phyloP scores from a whole-genome alignment of 2,329 filamentous ascomycete genomes.

The Xylariaceae sp. region DNA sequence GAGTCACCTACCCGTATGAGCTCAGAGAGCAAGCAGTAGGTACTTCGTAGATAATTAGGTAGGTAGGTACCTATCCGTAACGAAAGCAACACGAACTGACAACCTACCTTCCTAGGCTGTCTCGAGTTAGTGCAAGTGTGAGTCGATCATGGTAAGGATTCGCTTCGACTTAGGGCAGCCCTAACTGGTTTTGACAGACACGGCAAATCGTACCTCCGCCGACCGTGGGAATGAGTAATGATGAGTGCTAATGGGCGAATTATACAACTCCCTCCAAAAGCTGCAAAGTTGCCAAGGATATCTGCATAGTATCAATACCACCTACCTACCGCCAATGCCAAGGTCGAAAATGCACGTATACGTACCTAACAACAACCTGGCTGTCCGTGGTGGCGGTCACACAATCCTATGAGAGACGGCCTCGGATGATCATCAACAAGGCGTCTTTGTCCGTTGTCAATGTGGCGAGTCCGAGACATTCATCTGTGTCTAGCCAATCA shows the following conservation, averaged over 20 bases:
- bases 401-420: not conserved
- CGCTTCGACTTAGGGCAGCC: not conserved
- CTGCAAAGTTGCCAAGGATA: not conserved
- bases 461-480: constrained; percentile 22
- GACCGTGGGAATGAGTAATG: not conserved
- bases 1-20: not conserved
- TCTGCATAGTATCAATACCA: constrained; percentile 1
- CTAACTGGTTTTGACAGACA: not conserved
- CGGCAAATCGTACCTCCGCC: no score
- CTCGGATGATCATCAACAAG: not conserved
- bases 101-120: no score
- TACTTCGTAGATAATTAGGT: no score
- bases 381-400: not conserved
- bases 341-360: not conserved
- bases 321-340: constrained; percentile 12
- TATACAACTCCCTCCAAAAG: not conserved
- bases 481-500: constrained; percentile 13
- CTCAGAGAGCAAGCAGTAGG: not conserved
- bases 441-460: not conserved
- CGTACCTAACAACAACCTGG: no score
- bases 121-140: not conserved
- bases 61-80: no score
- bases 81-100: no score
- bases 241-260: constrained; percentile 6
- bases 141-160: not conserved